Evolutionary conservation across 495 filamentous ascomycete species (phyloP), one percentile per base, ranked within the genome.

Genomic region (Daldinia concentrica): DNA sequence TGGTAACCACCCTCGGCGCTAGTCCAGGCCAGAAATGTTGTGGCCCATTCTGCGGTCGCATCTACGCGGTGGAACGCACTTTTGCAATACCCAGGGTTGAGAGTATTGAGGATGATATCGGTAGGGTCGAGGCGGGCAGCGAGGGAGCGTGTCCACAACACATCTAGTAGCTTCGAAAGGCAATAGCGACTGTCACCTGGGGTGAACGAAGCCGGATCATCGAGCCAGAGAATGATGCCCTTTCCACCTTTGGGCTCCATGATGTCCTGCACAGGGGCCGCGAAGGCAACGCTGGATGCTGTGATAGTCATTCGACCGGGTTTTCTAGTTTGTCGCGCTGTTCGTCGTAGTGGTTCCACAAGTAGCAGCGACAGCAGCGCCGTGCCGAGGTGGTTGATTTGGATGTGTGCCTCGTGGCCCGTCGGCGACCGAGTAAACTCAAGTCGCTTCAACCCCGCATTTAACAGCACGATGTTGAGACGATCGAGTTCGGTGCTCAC

Each of bases 81-180:
- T 32, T 80, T 60, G 66, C 83, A 86, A 29, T 81, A 73, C 0
- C 85, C 86, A 0, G 87, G 88, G 43, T 83, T 86, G 6, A 86
- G 36, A 34, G 82, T 77, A 65, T 87, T 88, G 61, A 90, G 69
- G 15, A 88, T 79, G 9, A 90, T 81, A 11, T 72, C 73, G 6
- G 69, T 62, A 2, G 79, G 71, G 27, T 75, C 70, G 7, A 80
- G 39, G 5, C 74, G 76, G 5, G 59, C 64, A 1, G 83, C 83
- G 0, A 89, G 71, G 57, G 82, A 81, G 8, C 83, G 82, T 12
- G 85, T 78, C 15, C 81, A 75, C 0, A 89, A 59, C 4, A 87
- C 69, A 48, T 82, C 77, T 14, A 90, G 69, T 9, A 90, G 73
- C 72, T 89, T 89, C 0, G 84, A 84, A 6, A 83, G 64, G 17